Evolutionary conservation across 2,329 filamentous ascomycete species (phyloP).

Genomic region (Exophiala calicioides): DNA sequence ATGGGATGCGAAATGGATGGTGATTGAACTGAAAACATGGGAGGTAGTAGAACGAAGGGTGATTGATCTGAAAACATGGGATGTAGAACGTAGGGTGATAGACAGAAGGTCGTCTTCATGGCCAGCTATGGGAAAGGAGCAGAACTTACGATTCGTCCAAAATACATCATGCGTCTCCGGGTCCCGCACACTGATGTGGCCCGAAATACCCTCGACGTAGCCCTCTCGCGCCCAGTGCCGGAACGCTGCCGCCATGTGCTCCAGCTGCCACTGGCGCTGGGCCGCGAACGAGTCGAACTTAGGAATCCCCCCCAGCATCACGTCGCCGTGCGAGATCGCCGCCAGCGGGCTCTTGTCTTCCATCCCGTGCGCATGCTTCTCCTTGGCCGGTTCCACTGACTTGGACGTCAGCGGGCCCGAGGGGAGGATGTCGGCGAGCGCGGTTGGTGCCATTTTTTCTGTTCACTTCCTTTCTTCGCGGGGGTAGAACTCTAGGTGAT

Average conservation of each 20-base stretch:
- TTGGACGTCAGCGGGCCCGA: conserved; percentile 2
- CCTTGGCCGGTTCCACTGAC: background rate
- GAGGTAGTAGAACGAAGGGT: no score
- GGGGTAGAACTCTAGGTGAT: no score
- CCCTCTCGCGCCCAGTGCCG: conserved; percentile 65
- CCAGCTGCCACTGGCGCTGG: conserved; percentile 63
- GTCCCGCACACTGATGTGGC: conserved; percentile 67
- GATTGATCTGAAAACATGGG: no score
- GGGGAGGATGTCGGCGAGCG: conserved; percentile 3
- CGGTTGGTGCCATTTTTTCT: conserved; percentile 4
- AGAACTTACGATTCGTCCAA: conserved; percentile 60
- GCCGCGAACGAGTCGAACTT: conserved; percentile 54
- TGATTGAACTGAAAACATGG: no score
- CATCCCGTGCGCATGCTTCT: conserved; percentile 4
- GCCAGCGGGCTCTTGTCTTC: conserved; percentile 23
- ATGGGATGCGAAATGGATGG: no score
- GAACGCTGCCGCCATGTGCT: conserved; percentile 68
- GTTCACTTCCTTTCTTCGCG: no score
- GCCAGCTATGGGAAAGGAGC: background rate
- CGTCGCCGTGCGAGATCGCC: conserved; percentile 29
- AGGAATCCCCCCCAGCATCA: conserved; percentile 46
- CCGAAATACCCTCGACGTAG: conserved; percentile 67
- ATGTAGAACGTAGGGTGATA: no score
- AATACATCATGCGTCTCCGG: conserved; percentile 61
- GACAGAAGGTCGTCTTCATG: no score